Evolutionary conservation across 805 yeast genomes (phyloP).

Genomic region (Nakazawaea populi): DNA sequence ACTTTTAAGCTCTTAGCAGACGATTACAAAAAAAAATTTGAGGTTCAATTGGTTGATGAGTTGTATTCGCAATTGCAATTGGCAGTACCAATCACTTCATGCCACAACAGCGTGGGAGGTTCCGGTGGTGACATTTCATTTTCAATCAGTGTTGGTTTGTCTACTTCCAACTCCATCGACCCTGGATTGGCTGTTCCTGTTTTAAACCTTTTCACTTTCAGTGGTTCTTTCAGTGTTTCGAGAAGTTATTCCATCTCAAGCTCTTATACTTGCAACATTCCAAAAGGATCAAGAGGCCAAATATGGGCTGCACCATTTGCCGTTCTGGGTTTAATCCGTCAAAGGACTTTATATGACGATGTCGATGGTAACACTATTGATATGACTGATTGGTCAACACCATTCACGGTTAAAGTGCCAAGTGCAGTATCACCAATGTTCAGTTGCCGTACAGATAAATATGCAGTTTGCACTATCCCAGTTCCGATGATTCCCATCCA

Average conservation of each 20-base stretch:
- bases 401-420: conserved; percentile 1
- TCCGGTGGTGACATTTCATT: conserved; percentile 7
- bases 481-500: neutral
- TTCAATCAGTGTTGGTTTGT: neutral
- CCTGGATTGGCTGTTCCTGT: neutral
- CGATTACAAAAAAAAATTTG: neutral
- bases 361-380: neutral
- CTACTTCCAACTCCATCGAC: neutral
- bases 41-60: conserved; percentile 3
- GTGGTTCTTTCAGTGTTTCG: neutral
- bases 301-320: conserved; percentile 10
- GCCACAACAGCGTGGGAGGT: conserved; percentile 7
- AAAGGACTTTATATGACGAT: neutral
- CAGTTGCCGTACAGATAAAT: conserved; percentile 8
- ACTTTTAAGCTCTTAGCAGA: neutral
- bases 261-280: conserved; percentile 2
- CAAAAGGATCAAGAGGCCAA: conserved; percentile 11
- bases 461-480: conserved; percentile 5
- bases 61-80: neutral
- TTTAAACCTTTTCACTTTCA: neutral
- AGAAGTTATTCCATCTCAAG: neutral
- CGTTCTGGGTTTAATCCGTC: conserved; percentile 2
- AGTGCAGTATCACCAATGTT: conserved; percentile 7
- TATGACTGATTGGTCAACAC: neutral
- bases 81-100: conserved; percentile 8